These are phyloP conservation scores for Rhodosporidiobolus odoratus DNA, from an alignment of 768 basidiomycete genomes.

Conservation along the genomic window DNA sequence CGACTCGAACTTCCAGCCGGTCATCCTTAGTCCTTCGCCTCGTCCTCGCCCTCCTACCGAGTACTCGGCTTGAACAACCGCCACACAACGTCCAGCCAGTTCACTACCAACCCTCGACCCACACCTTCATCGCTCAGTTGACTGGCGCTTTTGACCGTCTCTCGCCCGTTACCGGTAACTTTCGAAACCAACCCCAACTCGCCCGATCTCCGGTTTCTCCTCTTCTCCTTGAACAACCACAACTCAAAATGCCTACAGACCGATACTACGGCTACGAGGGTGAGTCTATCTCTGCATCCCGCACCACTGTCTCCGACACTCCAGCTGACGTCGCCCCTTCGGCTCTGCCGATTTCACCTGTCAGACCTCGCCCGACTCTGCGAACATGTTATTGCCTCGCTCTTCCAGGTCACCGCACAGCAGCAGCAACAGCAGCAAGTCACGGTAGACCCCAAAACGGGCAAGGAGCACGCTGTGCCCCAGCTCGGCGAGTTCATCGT, in stretches of 20 bases:
- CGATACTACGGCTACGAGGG: conserved; percentile 33
- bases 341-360: neutral
- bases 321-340: neutral
- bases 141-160: too few species aligned
- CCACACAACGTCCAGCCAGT: too few species aligned
- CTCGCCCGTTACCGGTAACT: too few species aligned
- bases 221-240: too few species aligned
- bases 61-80: too few species aligned
- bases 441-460: conserved; percentile 1
- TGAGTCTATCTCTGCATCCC: neutral
- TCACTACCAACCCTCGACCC: too few species aligned
- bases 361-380: conserved; percentile 35
- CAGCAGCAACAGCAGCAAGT: conserved; percentile 9
- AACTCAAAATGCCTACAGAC: conserved; percentile 10
- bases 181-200: too few species aligned
- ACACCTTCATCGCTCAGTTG: too few species aligned
- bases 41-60: too few species aligned
- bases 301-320: neutral
- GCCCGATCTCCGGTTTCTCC: too few species aligned
- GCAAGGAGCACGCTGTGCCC: conserved; percentile 10
- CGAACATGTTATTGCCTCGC: conserved; percentile 38
- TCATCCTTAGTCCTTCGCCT: too few species aligned
- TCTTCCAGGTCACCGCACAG: conserved; percentile 18
- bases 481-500: conserved; percentile 40
- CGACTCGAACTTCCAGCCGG: too few species aligned